Evolutionary conservation across 176 grass and related monocot genomes (phyloP), one percentile per base, ranked within the genome.

Genomic region (Elymus sibiricus): DNA sequence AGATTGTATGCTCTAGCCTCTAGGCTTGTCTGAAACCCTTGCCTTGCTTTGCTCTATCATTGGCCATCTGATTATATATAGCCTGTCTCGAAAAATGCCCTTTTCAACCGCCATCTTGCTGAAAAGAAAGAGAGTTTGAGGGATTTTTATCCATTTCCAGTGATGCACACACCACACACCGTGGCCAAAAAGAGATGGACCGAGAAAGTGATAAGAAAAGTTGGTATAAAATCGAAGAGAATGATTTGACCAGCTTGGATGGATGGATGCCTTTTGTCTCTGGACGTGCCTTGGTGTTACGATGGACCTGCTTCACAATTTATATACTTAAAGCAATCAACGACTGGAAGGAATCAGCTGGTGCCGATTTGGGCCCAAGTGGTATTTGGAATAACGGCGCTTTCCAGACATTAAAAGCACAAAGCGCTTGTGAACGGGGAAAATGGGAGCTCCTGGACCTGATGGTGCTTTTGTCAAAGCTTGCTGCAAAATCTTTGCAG

Each of bases 161-260:
- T 56, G 53, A 8, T 21, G 53, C 31, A 26, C 19, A 19, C 67
- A 39, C 47, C 47, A 51, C 47, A 51, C 47, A 51, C 47, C 47
- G n/a, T 64, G 64, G 56, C 21, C 37, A 88, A 74, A 88, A 84
- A 39, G 64, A 70, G 35, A 69, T 26, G 17, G 1, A 53, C 19
- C 6, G 51, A 19, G 2, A 42, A 66, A 29, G 46, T 4, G 1
- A 42, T 53, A 0, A 19, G 6, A 2, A 53, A 53, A 53, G 49
- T 19, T 19, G 49, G 64, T 62, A 9, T 83, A 77, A 88, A 83
- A 46, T 61, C 73, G 16, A 13, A 7, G 63, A 29, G 86, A 61
- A 83, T 70, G 58, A 26, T 61, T 61, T 83, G 72, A 83, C 79
- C 62, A 7, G 14, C 14, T 77, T 83, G 70, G 46, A 76, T 60